phyloP scores from a whole-genome alignment of 768 basidiomycete genomes.

The Suillus tomentosus region DNA sequence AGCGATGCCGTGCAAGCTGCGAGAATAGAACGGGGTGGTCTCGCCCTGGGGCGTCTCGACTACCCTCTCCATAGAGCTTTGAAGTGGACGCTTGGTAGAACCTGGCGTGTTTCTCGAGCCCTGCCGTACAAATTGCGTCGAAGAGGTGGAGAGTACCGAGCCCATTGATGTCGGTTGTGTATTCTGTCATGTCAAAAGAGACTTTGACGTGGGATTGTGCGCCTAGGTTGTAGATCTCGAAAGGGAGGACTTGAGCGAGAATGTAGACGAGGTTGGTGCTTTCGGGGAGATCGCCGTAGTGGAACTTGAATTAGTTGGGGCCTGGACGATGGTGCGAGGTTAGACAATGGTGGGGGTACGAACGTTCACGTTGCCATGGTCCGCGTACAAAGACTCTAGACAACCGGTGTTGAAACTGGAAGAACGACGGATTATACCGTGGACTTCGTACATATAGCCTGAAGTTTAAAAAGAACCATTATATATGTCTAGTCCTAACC shows the following conservation, averaged over 20 bases:
- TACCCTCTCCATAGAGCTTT: conserved; percentile 94
- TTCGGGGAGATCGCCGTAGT: conserved; percentile 93
- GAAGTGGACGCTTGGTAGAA: conserved; percentile 99
- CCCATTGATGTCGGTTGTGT: conserved; percentile 96
- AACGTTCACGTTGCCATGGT: conserved; percentile 80
- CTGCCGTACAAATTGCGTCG: conserved; percentile 94
- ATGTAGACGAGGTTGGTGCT: conserved; percentile 97
- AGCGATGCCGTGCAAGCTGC: conserved; percentile 93
- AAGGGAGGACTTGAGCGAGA: conserved; percentile 91
- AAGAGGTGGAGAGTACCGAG: conserved; percentile 94
- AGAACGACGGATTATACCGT: conserved; percentile 94
- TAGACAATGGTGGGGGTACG: conserved; percentile 30
- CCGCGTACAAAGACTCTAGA: conserved; percentile 89
- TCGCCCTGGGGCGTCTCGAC: conserved; percentile 94
- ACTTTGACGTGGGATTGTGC: conserved; percentile 99
- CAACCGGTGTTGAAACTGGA: conserved; percentile 98
- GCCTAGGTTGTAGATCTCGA: conserved; percentile 98
- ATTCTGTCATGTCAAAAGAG: conserved; percentile 99
- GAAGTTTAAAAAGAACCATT: not conserved
- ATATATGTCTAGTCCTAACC: no score
- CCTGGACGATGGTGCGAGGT: conserved; percentile 38
- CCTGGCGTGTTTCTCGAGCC: conserved; percentile 87
- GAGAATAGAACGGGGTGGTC: conserved; percentile 98
- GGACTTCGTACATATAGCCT: conserved; percentile 52
- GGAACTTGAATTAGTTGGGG: conserved; percentile 76